Evolutionary conservation across 208 protist species (phyloP).

Genomic region (Leishmania mexicana): DNA sequence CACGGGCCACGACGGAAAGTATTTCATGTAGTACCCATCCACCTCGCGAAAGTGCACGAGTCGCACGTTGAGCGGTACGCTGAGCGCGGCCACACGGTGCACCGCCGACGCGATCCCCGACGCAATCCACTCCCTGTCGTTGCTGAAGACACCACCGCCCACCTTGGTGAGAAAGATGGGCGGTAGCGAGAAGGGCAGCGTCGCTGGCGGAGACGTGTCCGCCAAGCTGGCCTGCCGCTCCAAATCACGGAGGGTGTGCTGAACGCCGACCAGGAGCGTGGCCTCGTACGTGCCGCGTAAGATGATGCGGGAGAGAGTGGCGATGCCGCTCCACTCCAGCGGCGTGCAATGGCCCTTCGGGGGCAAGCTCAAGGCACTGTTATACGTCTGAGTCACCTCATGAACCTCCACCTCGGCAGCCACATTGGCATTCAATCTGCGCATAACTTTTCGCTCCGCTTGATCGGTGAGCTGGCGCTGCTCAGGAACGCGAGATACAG

Average conservation of each 20-base stretch:
- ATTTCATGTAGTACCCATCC: conserved; percentile 25
- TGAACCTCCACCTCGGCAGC: conserved; percentile 7
- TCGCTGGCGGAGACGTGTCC: background rate
- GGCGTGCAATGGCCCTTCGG: background rate
- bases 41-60: conserved; percentile 43
- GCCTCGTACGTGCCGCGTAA: conserved; percentile 55
- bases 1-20: conserved; percentile 22
- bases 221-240: conserved; percentile 7
- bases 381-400: conserved; percentile 54
- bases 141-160: conserved; percentile 56
- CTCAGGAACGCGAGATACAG: background rate
- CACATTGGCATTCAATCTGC: background rate
- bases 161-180: conserved; percentile 59
- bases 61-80: conserved; percentile 44
- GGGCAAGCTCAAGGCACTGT: conserved; percentile 48
- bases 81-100: conserved; percentile 13
- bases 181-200: conserved; percentile 5
- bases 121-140: conserved; percentile 44
- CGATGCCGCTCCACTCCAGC: conserved; percentile 8
- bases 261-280: conserved; percentile 46
- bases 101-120: conserved; percentile 26
- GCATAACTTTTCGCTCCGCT: background rate
- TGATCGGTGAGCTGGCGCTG: background rate
- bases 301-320: conserved; percentile 34
- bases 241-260: conserved; percentile 38